phyloP scores from a whole-genome alignment of 2,329 filamentous ascomycete genomes.

The Penicillium polonicum region DNA sequence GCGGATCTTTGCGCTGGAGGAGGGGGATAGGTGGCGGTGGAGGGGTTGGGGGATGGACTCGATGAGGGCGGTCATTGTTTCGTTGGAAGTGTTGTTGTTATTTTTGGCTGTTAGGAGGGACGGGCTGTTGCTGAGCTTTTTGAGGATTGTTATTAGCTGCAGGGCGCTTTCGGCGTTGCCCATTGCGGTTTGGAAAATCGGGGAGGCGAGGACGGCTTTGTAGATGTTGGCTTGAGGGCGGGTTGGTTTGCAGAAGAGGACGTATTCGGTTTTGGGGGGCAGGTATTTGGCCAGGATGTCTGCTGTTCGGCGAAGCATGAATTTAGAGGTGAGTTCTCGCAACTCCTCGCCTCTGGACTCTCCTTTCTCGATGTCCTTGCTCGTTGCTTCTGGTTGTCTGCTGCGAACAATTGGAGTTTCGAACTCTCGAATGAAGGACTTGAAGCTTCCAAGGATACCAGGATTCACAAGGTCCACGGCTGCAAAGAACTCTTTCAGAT shows the following conservation, averaged over 20 bases:
- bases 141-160: constrained; percentile 69
- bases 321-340: constrained; percentile 59
- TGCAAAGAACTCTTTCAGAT: constrained; percentile 65
- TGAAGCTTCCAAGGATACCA: constrained; percentile 61
- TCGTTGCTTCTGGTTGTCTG: constrained; percentile 62
- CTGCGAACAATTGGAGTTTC: constrained; percentile 64
- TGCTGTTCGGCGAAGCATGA: constrained; percentile 65
- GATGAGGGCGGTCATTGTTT: constrained; percentile 50
- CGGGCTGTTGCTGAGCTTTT: constrained; percentile 73
- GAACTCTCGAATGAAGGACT: constrained; percentile 63
- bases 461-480: constrained; percentile 70
- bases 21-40: constrained; percentile 54
- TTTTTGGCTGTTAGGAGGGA: constrained; percentile 57
- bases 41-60: constrained; percentile 56
- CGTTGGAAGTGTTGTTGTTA: constrained; percentile 48
- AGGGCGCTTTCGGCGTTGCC: constrained; percentile 63
- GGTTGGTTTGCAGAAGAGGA: constrained; percentile 65
- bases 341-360: constrained; percentile 62
- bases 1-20: constrained; percentile 64
- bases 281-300: constrained; percentile 66
- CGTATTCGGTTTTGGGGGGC: constrained; percentile 66
- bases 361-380: constrained; percentile 63
- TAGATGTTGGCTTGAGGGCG: constrained; percentile 61
- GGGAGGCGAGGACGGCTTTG: constrained; percentile 62
- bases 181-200: constrained; percentile 61